A percentile compares a stretch with the other conserved stretches of the same genome.
Evolutionary conservation across 768 basidiomycete species (phyloP).

Genomic region (Dictyophora rubrovolvata): DNA sequence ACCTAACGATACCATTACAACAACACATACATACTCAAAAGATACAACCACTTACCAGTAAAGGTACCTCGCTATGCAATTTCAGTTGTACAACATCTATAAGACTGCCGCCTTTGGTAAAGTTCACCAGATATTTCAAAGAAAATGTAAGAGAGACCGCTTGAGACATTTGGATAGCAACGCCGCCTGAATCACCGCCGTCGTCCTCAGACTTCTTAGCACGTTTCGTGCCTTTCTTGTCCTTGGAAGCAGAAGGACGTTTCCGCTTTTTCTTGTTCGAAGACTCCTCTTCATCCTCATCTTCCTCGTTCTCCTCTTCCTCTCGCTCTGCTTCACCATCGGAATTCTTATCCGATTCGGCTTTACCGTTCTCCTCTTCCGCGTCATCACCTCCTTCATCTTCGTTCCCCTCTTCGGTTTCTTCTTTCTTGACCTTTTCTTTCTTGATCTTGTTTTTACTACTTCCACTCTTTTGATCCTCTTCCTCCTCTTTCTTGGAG

Average conservation of each 20-base stretch:
- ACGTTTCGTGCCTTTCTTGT: conserved; percentile 33
- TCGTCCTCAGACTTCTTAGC: conserved; percentile 46
- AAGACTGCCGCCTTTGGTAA: conserved; percentile 79
- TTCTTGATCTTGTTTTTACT: conserved; percentile 20
- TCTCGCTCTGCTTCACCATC: conserved; percentile 36
- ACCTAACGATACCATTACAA: conserved; percentile 37
- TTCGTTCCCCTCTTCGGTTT: conserved; percentile 33
- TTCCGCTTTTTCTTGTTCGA: conserved; percentile 61
- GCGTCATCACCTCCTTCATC: conserved; percentile 34
- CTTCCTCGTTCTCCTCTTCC: conserved; percentile 29
- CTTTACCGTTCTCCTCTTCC: conserved; percentile 40
- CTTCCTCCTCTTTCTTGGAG: conserved; percentile 27
- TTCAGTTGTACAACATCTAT: conserved; percentile 66
- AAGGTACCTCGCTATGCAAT: conserved; percentile 88
- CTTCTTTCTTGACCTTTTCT: conserved; percentile 21
- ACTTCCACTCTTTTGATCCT: conserved; percentile 22
- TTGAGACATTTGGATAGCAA: conserved; percentile 79
- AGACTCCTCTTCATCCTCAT: conserved; percentile 21
- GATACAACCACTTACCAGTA: conserved; percentile 46
- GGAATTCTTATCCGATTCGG: conserved; percentile 30
- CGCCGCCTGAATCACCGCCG: conserved; percentile 38
- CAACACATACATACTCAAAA: not conserved
- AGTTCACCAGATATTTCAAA: conserved; percentile 94
- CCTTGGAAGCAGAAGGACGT: conserved; percentile 30
- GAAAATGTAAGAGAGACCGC: conserved; percentile 91